Evolutionary conservation across 257 asterid genomes (phyloP).

Genomic region (Jacaranda mimosifolia): DNA sequence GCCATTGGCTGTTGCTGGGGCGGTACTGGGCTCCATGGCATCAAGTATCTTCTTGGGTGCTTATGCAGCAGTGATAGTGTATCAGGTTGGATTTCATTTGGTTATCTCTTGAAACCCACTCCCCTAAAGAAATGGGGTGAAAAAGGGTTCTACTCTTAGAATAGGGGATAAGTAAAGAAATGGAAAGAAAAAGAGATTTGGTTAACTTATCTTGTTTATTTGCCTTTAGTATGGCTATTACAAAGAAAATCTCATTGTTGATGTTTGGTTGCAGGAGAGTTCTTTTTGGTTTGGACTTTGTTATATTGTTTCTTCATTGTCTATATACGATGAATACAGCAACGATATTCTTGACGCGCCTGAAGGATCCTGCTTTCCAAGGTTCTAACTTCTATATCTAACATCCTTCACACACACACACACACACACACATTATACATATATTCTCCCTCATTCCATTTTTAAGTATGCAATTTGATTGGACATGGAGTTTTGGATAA

Average conservation of each 20-base stretch:
- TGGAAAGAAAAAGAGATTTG: too few relatives aligned
- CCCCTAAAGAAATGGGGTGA: not conserved
- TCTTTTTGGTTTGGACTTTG: constrained; percentile 91
- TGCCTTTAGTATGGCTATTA: not conserved
- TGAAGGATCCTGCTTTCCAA: constrained; percentile 96
- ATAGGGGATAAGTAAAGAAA: not conserved
- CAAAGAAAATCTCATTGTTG: constrained; percentile 1
- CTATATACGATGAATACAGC: constrained; percentile 93
- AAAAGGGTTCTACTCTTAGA: not conserved
- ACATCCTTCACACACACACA: not conserved
- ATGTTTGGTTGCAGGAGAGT: constrained; percentile 65
- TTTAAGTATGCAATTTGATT: too few relatives aligned
- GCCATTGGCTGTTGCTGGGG: constrained; percentile 96
- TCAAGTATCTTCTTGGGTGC: constrained; percentile 86
- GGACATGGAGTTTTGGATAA: too few relatives aligned
- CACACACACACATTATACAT: not conserved
- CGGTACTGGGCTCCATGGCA: constrained; percentile 75
- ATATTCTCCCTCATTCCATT: too few relatives aligned
- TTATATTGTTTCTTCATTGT: constrained; percentile 83
- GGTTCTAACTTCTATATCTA: constrained; percentile 49
- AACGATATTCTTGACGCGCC: constrained; percentile 93
- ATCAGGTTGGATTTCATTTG: constrained; percentile 66
- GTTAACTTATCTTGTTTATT: not conserved
- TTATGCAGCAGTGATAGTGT: constrained; percentile 87
- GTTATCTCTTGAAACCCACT: constrained; percentile 5